Evolutionary conservation across 1,284 basidiomycete species (phyloP), one percentile per base, ranked within the genome.

Genomic region (Ceratobasidium sp.): DNA sequence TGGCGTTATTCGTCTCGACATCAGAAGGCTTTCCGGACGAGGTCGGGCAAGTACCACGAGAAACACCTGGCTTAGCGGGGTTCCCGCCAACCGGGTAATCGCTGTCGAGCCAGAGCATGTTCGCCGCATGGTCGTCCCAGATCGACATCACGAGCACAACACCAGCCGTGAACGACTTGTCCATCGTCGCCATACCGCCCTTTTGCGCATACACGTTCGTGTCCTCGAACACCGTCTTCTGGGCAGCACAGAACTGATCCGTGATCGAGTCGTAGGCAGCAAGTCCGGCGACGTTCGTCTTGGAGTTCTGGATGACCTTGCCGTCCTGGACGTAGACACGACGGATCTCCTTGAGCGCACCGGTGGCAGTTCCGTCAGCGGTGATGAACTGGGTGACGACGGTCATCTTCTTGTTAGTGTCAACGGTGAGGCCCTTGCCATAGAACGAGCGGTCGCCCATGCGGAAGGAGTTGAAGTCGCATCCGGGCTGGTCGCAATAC

Each of bases 71-170:
- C 62, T 74, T 67, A 72, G 81, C 80, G 21, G 85, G 77, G 77
- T 80, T 77, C 30, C 79, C 80, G 78, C 78, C 78, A 75, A 82
- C 81, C 58, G 87, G 87, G 82, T 87, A 87, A 82, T 78, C 80
- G 76, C 80, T 82, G 81, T 88, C 87, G 72, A 87, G 78, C 87
- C 87, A 88, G 78, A 87, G 83, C 87, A 88, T 88, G 78, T 85
- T 80, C 74, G 82, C 86, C 50, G 82, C 82, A 77, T 87, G 81
- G 81, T 88, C 87, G 76, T 88, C 87, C 87, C 87, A 88, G 75
- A 88, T 76, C 76, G 81, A 83, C 79, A 89, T 79, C 72, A 85
- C 86, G 44, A 89, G 81, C 18, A 87, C 87, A 83, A 87, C 84
- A 73, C 87, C 87, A 55, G 78, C 75, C n/a, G 78, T 77, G 77